Percentiles rank a stretch among this genome's conserved stretches.
Conservation (phyloP, 129 eudicot species). For the Lonicera japonica region DNA sequence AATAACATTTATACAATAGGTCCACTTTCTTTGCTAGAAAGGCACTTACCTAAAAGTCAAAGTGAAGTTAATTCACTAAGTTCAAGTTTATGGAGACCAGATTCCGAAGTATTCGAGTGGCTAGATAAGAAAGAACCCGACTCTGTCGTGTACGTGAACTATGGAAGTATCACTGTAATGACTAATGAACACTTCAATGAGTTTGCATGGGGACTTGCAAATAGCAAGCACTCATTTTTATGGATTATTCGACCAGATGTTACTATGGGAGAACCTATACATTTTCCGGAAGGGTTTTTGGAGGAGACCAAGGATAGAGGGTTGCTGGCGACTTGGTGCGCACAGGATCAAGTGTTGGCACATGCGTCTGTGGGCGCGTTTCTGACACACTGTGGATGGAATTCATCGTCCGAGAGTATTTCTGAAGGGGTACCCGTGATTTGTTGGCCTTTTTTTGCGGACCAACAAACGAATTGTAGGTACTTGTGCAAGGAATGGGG, state of each 20-base stretch:
- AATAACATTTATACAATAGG: slow-evolving; percentile 52
- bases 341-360: slow-evolving; percentile 25
- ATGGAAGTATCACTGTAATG: slow-evolving; percentile 24
- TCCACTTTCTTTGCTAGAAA: slow-evolving; percentile 46
- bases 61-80: slow-evolving; percentile 26
- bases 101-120: slow-evolving; percentile 51
- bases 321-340: slow-evolving; percentile 26
- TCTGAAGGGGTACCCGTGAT: slow-evolving; percentile 32
- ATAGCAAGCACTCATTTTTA: slow-evolving; percentile 19
- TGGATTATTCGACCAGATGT: slow-evolving; percentile 26
- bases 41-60: slow-evolving; percentile 16
- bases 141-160: slow-evolving; percentile 33
- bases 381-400: slow-evolving; percentile 42
- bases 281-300: slow-evolving; percentile 19
- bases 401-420: slow-evolving; percentile 24
- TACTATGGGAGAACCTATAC: slow-evolving; percentile 12
- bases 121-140: slow-evolving; percentile 28
- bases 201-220: slow-evolving; percentile 29
- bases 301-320: slow-evolving; percentile 23
- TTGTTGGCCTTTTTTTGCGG: slow-evolving; percentile 46
- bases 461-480: slow-evolving; percentile 38
- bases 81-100: slow-evolving; percentile 61
- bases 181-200: slow-evolving; percentile 4
- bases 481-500: slow-evolving; percentile 40
- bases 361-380: slow-evolving; percentile 28